Base-by-base conservation (phyloP, 208 protist genomes). In the Leishmania arabica region DNA sequence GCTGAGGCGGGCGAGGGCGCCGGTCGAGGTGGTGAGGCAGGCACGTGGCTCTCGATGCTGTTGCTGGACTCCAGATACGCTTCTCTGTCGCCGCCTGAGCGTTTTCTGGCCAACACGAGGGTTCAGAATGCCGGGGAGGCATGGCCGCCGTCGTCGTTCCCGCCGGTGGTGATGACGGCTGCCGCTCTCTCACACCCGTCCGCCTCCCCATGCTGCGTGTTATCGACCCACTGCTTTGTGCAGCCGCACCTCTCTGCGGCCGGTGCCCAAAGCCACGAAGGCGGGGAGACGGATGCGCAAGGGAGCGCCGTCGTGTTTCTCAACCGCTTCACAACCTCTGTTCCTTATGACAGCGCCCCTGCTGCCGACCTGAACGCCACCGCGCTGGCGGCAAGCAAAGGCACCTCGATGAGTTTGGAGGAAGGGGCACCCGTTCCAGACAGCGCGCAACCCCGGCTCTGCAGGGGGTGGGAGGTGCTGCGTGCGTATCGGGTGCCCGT, bases 1-100 rank as follows among this genome's bases (percentile, higher is more conserved):
- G 9, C 47, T 2, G 9, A 19, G 24, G 47, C 54, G 17, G 7
- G 54, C 8, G 54, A 42, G 19, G 40, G 42, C 34, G 51, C 60
- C 62, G 13, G 42, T 19, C 42, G 54, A n/a, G 62, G 37, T 6
- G 11, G 42, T n/a, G 62, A n/a, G 40, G 40, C 53, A 64, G 75
- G 40, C 7, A 53, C 42, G 37, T 31, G 27, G 27, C 73, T 85
- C 31, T 56, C 72, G 1, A 71, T 75, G 42, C 34, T 75, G 62
- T 65, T 85, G 37, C 64, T 79, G 27, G 77, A 81, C 72, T 85
- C 71, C 82, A 40, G 76, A 45, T 66, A 81, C 54, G 81, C 81
- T 54, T 62, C 49, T 60, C 49, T 58, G 27, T 24, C n/a, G 47
- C 47, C n/a, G 47, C 27, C 27, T 51, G 70, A 31, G 40, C 8